Evolutionary conservation across 2,329 filamentous ascomycete genomes (phyloP).

Genomic region (Phaeophleospora eucalypticola): DNA sequence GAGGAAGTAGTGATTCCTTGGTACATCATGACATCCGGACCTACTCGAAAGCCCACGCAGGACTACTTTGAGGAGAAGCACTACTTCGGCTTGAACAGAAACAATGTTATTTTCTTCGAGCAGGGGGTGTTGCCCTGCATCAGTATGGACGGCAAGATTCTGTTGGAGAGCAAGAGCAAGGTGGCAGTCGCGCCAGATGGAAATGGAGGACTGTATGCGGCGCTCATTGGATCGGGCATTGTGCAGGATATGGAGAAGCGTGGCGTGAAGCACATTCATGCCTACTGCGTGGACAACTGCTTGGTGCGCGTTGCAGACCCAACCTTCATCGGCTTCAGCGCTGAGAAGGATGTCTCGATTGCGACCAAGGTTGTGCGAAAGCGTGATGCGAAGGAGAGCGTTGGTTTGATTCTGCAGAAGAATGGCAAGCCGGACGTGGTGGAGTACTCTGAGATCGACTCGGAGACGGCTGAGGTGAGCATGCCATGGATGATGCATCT

Average conservation of each 20-base stretch:
- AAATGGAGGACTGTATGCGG: constrained; percentile 95
- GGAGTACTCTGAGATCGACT: constrained; percentile 96
- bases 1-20: constrained; percentile 72
- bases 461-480: constrained; percentile 59
- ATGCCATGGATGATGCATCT: not conserved
- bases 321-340: constrained; percentile 89
- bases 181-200: constrained; percentile 94
- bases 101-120: constrained; percentile 90
- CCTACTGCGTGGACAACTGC: constrained; percentile 98
- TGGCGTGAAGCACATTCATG: constrained; percentile 90
- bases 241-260: constrained; percentile 84
- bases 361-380: constrained; percentile 99
- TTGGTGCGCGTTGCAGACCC: constrained; percentile 98
- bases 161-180: constrained; percentile 84
- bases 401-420: constrained; percentile 89
- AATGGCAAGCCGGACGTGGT: constrained; percentile 96
- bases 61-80: constrained; percentile 84
- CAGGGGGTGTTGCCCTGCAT: constrained; percentile 96
- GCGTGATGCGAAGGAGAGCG: constrained; percentile 91
- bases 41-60: constrained; percentile 87
- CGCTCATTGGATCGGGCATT: constrained; percentile 73
- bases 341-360: constrained; percentile 84
- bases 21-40: constrained; percentile 99
- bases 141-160: constrained; percentile 94
- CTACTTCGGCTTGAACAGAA: constrained; percentile 83